Conservation (phyloP, 225 moss, liverwort and hornwort species). For the Anthoceros angustus region DNA sequence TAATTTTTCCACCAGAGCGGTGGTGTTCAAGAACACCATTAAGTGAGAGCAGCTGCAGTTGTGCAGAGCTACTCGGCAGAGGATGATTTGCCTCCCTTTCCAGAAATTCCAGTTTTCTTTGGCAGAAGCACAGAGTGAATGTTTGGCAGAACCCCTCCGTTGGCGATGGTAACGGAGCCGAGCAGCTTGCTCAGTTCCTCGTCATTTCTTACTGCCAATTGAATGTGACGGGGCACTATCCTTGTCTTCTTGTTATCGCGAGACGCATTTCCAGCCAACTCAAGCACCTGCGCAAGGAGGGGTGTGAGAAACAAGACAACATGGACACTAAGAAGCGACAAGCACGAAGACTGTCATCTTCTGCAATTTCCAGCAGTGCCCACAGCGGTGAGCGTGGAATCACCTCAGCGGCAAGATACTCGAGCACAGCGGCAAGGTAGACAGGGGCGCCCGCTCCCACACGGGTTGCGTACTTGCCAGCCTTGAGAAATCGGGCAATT, state of each 20-base stretch:
- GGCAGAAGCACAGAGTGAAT: not conserved
- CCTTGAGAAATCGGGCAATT: not conserved
- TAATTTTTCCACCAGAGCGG: not conserved
- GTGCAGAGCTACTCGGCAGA: not conserved
- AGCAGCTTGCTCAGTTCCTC: not conserved
- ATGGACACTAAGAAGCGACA: not conserved
- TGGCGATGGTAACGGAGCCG: not conserved
- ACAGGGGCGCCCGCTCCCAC: not conserved
- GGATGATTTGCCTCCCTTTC: not conserved
- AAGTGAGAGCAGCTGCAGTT: not conserved
- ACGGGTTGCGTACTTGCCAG: not conserved
- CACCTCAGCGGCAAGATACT: not conserved
- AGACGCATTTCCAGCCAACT: not conserved
- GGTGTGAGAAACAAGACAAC: not conserved
- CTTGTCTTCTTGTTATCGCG: not conserved
- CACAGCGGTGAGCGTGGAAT: not conserved
- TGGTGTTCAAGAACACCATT: slow-evolving; percentile 2
- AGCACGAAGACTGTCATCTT: too few relatives aligned
- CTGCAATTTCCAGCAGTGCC: too few relatives aligned
- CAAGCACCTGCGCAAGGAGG: not conserved
- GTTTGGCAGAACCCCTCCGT: not conserved
- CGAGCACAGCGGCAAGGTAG: not conserved
- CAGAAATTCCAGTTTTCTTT: not conserved
- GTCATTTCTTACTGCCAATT: not conserved
- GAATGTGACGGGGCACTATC: not conserved